phyloP scores from a whole-genome alignment of 495 filamentous ascomycete genomes.

The Staphylotrichum longicolle region DNA sequence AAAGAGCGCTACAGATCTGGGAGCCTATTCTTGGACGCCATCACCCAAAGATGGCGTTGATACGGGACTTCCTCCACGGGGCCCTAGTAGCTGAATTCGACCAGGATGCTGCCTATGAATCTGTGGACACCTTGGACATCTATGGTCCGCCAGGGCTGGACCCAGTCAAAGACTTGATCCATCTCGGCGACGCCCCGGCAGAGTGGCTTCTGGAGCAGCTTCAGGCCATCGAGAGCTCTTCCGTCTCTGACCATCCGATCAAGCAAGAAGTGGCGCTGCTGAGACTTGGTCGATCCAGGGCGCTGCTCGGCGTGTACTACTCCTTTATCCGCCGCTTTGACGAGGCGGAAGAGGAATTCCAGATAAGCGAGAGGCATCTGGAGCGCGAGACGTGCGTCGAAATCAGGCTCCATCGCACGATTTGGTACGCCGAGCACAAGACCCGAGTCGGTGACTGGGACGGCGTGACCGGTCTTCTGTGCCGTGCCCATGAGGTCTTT shows the following conservation, averaged over 20 bases:
- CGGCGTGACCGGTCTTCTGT: not conserved
- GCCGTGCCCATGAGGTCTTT: not conserved
- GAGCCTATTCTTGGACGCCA: not conserved
- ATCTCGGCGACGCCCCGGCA: not conserved
- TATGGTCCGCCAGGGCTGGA: not conserved
- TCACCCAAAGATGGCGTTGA: not conserved
- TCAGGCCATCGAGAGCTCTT: not conserved
- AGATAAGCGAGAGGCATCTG: not conserved
- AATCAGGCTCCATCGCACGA: not conserved
- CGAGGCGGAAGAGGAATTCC: not conserved
- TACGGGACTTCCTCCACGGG: not conserved
- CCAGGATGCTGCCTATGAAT: no score
- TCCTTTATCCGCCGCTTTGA: not conserved
- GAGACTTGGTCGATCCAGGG: not conserved
- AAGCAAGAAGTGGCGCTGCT: not conserved
- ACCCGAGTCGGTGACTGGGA: not conserved
- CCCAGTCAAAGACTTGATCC: not conserved
- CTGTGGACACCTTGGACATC: no score
- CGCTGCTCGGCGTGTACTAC: not conserved
- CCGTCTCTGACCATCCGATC: not conserved
- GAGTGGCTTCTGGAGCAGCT: not conserved
- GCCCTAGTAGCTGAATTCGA: no score
- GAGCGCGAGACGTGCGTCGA: constrained; percentile 1
- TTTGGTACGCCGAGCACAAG: constrained; percentile 5
- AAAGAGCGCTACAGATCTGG: not conserved